Evolutionary conservation across 306 rosid genomes (phyloP).

Genomic region (Mimosa pudica): DNA sequence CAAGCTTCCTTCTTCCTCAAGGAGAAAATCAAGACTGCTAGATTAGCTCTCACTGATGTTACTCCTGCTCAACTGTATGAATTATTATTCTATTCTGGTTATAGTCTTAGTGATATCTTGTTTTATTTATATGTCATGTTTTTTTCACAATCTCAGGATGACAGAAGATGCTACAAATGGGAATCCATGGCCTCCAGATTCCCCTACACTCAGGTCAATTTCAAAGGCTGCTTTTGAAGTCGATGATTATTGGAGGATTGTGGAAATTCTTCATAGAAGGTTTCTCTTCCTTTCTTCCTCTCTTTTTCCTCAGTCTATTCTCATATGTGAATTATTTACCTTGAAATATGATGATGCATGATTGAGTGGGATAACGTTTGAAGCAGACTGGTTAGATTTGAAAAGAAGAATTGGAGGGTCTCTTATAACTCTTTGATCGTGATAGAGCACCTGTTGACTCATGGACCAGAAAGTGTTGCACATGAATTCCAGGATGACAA

Average conservation of each 20-base stretch:
- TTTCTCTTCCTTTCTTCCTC: background rate
- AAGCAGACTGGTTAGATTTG: conserved; percentile 71
- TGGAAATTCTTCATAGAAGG: conserved; percentile 61
- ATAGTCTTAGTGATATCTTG: conserved; percentile 22
- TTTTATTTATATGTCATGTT: background rate
- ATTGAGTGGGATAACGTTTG: conserved; percentile 5
- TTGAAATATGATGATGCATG: conserved; percentile 1
- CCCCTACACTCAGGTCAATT: conserved; percentile 72
- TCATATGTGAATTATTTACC: background rate
- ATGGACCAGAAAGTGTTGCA: conserved; percentile 91
- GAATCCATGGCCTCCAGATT: conserved; percentile 69
- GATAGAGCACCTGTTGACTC: conserved; percentile 82
- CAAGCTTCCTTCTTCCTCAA: conserved; percentile 94
- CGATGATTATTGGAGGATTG: conserved; percentile 78
- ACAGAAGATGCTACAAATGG: conserved; percentile 85
- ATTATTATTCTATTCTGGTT: background rate
- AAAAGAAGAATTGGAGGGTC: conserved; percentile 81
- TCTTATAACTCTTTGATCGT: conserved; percentile 76
- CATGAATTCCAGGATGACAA: conserved; percentile 71
- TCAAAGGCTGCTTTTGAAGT: conserved; percentile 95
- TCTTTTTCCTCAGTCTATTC: background rate
- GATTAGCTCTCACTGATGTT: conserved; percentile 95
- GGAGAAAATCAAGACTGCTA: conserved; percentile 89
- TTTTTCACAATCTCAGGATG: conserved; percentile 50
- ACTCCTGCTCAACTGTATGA: conserved; percentile 82